Percentiles rank a stretch among this genome's conserved stretches.
Evolutionary conservation across 2,329 filamentous ascomycete genomes (phyloP).

Genomic region (Madurella fahalii): DNA sequence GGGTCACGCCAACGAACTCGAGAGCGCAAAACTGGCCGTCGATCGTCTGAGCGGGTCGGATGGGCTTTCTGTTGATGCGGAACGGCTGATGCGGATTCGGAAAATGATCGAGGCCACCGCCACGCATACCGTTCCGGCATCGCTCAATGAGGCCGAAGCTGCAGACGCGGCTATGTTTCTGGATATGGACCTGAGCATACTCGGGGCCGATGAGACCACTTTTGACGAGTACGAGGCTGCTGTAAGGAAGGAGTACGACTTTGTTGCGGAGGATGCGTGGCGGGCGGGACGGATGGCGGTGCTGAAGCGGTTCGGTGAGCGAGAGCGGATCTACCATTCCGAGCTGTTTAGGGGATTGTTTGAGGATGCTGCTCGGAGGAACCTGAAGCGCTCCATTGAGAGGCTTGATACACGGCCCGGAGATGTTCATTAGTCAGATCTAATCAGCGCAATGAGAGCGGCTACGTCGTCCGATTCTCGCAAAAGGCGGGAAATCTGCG

Average conservation of each 20-base stretch:
- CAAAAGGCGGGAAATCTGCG: no score
- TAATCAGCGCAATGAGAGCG: no score
- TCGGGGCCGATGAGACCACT: conserved; percentile 15
- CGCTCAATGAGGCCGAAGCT: neutral
- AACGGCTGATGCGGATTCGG: conserved; percentile 6
- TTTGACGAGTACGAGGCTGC: conserved; percentile 32
- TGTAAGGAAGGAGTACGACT: conserved; percentile 26
- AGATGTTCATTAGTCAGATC: no score
- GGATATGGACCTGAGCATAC: conserved; percentile 20
- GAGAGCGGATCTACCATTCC: conserved; percentile 9
- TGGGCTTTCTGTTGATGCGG: neutral
- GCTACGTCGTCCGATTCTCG: no score
- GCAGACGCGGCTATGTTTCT: conserved; percentile 18
- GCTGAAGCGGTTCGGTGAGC: conserved; percentile 12
- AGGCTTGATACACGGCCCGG: conserved; percentile 31
- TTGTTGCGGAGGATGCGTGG: conserved; percentile 13
- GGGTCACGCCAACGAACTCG: conserved; percentile 8
- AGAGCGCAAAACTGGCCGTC: conserved; percentile 14
- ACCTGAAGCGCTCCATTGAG: conserved; percentile 9
- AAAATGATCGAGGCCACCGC: conserved; percentile 20
- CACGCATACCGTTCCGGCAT: conserved; percentile 7
- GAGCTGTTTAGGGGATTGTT: conserved; percentile 12
- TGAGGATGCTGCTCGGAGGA: conserved; percentile 11
- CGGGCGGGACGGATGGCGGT: conserved; percentile 11
- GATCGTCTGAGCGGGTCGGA: neutral